Conservation (phyloP, 2,329 filamentous ascomycete species). For the Neofusicoccum parvum region DNA sequence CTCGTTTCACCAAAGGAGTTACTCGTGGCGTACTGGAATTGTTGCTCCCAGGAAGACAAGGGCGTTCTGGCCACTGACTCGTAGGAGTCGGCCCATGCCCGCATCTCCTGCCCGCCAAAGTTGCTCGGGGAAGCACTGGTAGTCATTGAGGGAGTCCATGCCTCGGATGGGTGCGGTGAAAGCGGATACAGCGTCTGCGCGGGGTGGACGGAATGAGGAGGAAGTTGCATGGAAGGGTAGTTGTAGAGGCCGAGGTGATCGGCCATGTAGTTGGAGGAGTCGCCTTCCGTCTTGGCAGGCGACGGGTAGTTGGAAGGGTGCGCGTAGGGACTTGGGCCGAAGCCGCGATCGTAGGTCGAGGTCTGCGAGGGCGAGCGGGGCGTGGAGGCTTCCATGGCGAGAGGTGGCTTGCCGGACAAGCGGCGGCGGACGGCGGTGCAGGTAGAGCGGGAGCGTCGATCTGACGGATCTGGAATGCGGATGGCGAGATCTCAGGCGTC, state of each 20-base stretch:
- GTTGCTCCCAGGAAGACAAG: slow-evolving; percentile 5
- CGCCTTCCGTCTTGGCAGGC: slow-evolving; percentile 35
- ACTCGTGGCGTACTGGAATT: slow-evolving; percentile 2
- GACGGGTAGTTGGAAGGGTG: slow-evolving; percentile 39
- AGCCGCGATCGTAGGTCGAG: not conserved
- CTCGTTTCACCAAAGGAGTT: not conserved
- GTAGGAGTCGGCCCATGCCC: slow-evolving; percentile 4
- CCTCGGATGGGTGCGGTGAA: slow-evolving; percentile 39
- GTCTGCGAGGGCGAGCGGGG: slow-evolving; percentile 14
- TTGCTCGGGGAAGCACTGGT: too few species aligned
- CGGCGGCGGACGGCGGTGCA: not conserved
- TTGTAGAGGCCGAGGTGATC: slow-evolving; percentile 39
- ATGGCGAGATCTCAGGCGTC: slow-evolving; percentile 9
- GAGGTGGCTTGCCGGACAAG: not conserved
- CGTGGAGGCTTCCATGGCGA: slow-evolving; percentile 8
- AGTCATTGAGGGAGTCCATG: slow-evolving; percentile 29
- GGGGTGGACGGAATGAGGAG: slow-evolving; percentile 19
- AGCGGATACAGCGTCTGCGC: slow-evolving; percentile 32
- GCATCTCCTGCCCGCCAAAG: slow-evolving; percentile 30
- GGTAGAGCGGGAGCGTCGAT: not conserved
- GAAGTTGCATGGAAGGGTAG: slow-evolving; percentile 26
- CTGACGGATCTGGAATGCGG: not conserved
- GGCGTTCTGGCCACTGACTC: not conserved
- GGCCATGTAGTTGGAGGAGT: slow-evolving; percentile 29
- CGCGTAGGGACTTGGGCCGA: slow-evolving; percentile 20